Base-by-base conservation (phyloP, 2,329 filamentous ascomycete species). In the Exophiala bonariae region DNA sequence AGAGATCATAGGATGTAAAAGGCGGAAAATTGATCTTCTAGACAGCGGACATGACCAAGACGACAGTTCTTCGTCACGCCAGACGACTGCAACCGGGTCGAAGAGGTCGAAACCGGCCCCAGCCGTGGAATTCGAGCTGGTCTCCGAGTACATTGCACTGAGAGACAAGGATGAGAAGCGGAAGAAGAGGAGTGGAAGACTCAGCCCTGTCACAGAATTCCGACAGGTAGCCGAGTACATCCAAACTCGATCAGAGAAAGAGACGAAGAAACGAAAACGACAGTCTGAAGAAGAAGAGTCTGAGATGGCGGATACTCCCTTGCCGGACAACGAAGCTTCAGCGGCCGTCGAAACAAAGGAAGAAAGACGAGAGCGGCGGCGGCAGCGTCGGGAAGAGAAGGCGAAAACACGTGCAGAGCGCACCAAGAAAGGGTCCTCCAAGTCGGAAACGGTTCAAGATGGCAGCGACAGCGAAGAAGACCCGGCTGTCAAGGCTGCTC, bases 21-120 rank as follows among this genome's bases (percentile, higher is more conserved):
- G 55, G 40, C 31, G 56, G 40, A 61, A 61, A 48, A 56, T 51
- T 47, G 52, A 57, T 41, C 51, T 44, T 11, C 37, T 58, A 5
- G 45, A 47, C n/a, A 41, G 47, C 6, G 20, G 26, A 17, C 19
- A 37, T 16, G 33, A 31, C 7, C 7, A 16, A 38, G 45, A 26
- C 38, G 44, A n/a, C n/a, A n/a, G n/a, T n/a, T n/a, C n/a, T n/a
- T n/a, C n/a, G n/a, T n/a, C n/a, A n/a, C n/a, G n/a, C n/a, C n/a
- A n/a, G n/a, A n/a, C n/a, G 23, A 26, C 23, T 11, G 6, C 23
- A 6, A 34, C 22, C 18, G 19, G 3, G 17, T 14, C 17, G 33
- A 28, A 36, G 9, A 39, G 17, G 16, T 31, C 19, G 43, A 50
- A 38, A 30, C 34, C 45, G 26, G 38, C 39, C 31, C 37, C 41